phyloP scores from a whole-genome alignment of 2,329 filamentous ascomycete genomes.

The Ampelomyces quisqualis region DNA sequence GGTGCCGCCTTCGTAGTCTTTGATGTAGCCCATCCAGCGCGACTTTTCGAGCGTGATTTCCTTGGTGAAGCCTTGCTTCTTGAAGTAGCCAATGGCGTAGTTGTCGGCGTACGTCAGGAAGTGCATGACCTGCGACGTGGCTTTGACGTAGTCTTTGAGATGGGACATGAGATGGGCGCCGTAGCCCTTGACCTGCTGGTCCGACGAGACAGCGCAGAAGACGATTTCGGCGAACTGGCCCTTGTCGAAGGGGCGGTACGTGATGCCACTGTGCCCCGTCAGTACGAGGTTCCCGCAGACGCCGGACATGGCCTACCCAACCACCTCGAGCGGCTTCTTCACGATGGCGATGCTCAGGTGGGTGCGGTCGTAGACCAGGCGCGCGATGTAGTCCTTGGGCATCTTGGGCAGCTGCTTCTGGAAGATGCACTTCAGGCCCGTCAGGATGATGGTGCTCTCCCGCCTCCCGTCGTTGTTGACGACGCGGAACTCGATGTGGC shows the following conservation, averaged over 20 bases:
- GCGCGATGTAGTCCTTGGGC: constrained; percentile 98
- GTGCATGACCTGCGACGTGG: constrained; percentile 95
- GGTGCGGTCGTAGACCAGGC: constrained; percentile 94
- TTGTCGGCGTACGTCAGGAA: constrained; percentile 99
- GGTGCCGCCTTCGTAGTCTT: constrained; percentile 97
- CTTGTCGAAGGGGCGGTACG: constrained; percentile 89
- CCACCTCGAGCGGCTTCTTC: constrained; percentile 93
- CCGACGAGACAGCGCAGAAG: constrained; percentile 95
- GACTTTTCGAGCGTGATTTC: constrained; percentile 89
- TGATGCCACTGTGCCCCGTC: constrained; percentile 70
- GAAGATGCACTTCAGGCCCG: constrained; percentile 95
- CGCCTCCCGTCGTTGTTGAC: constrained; percentile 93
- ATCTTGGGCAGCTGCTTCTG: constrained; percentile 98
- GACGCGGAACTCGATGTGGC: constrained; percentile 94
- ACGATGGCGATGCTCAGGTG: constrained; percentile 97
- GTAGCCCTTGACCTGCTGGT: constrained; percentile 98
- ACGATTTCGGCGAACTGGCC: constrained; percentile 97
- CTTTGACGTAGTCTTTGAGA: constrained; percentile 96
- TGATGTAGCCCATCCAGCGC: constrained; percentile 99
- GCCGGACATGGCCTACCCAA: constrained; percentile 53
- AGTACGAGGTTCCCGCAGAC: background rate
- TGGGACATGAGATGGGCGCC: constrained; percentile 98
- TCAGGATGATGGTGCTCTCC: constrained; percentile 90
- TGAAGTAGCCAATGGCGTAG: constrained; percentile 98
- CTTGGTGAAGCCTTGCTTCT: constrained; percentile 98